Evolutionary conservation across 2,329 filamentous ascomycete species (phyloP).

Genomic region (Dactylonectria estremocensis): DNA sequence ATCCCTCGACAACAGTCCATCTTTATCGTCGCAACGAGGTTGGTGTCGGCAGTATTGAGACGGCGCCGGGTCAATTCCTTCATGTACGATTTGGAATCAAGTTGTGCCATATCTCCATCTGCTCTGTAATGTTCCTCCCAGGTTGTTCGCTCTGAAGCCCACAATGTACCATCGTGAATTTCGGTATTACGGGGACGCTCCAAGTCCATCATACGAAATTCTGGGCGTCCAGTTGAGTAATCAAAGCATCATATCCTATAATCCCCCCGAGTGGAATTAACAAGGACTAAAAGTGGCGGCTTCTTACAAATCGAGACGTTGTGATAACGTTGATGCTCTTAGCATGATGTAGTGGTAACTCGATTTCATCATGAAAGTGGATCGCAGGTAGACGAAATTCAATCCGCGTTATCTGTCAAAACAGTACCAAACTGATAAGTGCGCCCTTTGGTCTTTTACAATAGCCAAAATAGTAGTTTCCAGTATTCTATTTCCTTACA

Average conservation of each 20-base stretch:
- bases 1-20: background rate
- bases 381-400: background rate
- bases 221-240: background rate
- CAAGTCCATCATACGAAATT: background rate
- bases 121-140: no score
- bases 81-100: background rate
- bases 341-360: background rate
- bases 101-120: no score
- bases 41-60: background rate
- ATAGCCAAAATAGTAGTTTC: background rate
- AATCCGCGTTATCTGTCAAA: background rate
- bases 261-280: background rate
- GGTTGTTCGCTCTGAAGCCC: background rate
- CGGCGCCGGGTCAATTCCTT: constrained; percentile 5
- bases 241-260: background rate
- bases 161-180: constrained; percentile 10
- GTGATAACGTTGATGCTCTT: background rate
- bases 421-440: background rate
- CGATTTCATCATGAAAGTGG: background rate
- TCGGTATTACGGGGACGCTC: background rate
- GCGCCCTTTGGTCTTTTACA: background rate
- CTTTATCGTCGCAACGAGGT: constrained; percentile 16
- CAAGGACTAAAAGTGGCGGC: background rate
- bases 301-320: background rate
- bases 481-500: no score